phyloP scores from a whole-genome alignment of 1,284 basidiomycete species.

The Ganoderma boninense region DNA sequence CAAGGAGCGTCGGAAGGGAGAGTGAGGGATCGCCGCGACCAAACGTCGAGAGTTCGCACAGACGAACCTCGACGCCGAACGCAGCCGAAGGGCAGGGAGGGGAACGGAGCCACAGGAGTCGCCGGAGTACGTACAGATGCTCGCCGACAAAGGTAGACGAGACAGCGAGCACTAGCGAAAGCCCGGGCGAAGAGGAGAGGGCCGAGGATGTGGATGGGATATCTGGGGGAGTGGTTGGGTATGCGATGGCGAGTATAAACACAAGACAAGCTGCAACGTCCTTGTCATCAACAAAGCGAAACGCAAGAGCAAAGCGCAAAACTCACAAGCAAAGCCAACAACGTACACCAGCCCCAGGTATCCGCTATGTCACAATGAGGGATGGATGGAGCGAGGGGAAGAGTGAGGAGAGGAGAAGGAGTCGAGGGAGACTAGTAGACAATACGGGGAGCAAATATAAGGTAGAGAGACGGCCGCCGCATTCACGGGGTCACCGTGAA shows the following conservation, averaged over 20 bases:
- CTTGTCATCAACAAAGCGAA: background rate
- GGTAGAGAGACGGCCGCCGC: constrained; percentile 30
- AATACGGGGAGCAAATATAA: constrained; percentile 35
- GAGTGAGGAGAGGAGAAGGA: constrained; percentile 11
- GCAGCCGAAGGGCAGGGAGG: constrained; percentile 7
- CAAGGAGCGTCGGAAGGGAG: constrained; percentile 36
- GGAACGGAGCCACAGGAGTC: constrained; percentile 19
- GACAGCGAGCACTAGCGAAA: constrained; percentile 3
- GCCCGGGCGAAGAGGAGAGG: background rate
- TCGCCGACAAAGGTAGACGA: constrained; percentile 2
- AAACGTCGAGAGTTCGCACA: background rate
- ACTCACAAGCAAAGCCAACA: constrained; percentile 40
- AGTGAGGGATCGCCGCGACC: constrained; percentile 20
- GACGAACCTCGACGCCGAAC: constrained; percentile 3
- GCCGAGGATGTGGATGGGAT: constrained; percentile 12
- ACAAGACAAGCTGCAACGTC: constrained; percentile 23
- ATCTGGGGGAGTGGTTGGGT: constrained; percentile 28
- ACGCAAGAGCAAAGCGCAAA: background rate
- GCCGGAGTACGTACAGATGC: constrained; percentile 27
- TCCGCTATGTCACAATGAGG: constrained; percentile 29
- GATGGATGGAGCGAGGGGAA: constrained; percentile 3
- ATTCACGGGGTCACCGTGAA: constrained; percentile 21
- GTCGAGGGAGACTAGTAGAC: constrained; percentile 18
- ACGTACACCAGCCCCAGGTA: constrained; percentile 34
- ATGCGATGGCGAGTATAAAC: constrained; percentile 34